These are phyloP conservation scores for Phtheirospermum japonicum DNA, from an alignment of 257 asterid genomes.

Conservation along the genomic window DNA sequence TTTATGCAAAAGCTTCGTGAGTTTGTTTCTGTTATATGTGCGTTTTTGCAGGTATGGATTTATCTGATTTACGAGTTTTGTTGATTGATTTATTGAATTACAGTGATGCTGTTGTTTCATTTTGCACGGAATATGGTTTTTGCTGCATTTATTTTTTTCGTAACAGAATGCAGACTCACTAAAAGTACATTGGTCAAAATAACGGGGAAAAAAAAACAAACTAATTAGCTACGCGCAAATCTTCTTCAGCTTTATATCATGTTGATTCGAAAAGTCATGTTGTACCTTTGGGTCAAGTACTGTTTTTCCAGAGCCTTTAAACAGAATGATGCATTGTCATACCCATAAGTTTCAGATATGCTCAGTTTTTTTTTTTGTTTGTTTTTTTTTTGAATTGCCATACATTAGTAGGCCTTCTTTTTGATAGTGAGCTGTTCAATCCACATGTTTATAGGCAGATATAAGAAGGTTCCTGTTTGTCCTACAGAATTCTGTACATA, in stretches of 20 bases:
- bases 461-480: no score
- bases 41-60: slow-evolving; percentile 82
- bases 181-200: not conserved
- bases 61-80: slow-evolving; percentile 37
- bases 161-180: not conserved
- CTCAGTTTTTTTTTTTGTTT: no score
- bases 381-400: no score
- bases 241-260: slow-evolving; percentile 1
- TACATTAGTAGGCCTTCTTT: not conserved
- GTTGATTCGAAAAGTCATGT: slow-evolving; percentile 2
- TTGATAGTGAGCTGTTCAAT: no score
- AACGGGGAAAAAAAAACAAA: not conserved
- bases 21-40: slow-evolving; percentile 90
- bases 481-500: no score
- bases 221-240: not conserved
- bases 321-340: not conserved
- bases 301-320: not conserved
- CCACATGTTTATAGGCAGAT: no score
- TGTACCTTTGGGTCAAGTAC: not conserved
- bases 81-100: slow-evolving; percentile 24
- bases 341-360: no score
- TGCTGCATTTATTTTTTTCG: not conserved
- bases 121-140: slow-evolving; percentile 3
- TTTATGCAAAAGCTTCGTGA: slow-evolving; percentile 99
- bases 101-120: slow-evolving; percentile 15